Evolutionary conservation across 129 eudicot genomes (phyloP), one percentile per base, ranked within the genome.

Genomic region (Pseudognaphalium luteoalbum): DNA sequence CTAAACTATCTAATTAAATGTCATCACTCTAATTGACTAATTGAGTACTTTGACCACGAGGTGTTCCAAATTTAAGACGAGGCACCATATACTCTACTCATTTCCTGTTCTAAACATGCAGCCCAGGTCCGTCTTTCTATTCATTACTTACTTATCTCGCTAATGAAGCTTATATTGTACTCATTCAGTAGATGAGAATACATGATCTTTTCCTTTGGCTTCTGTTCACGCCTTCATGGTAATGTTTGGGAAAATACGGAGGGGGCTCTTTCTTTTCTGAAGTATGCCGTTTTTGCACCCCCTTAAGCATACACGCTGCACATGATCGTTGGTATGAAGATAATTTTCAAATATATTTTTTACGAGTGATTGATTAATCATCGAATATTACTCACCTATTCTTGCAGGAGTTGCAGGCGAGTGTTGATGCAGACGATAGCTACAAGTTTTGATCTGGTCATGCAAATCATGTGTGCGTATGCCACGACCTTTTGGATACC

Each of bases 181-280:
- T 71, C 47, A 71, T 50, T 44, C 14, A 12, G 19, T 71, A 30
- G 8, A 10, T 66, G 68, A 20, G 61, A 22, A 47, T 82, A 62
- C 71, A 94, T 93, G 98, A 94, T 71, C 91, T 92, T 94, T 91
- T 80, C 98, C 98, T 1, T 83, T 94, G 25, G 75, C 61, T 75
- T 87, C 93, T 74, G 80, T 94, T 77, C 87, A 93, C 1, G 28
- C 28, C 28, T 25, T 25, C 28, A 25, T 75, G 97, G 97, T 20
- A 88, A 84, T 33, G 93, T 91, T 25, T 25, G 28, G 28, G 1
- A 25, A 25, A 25, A 25, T 25, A 25, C 28, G 28, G 28, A 25
- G 28, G 28, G 28, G 28, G 1, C 0, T 25, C 28, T 25, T 25
- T 25, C 1, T 25, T 25, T 25, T 25, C 28, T 25, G 28, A 25